Percentiles rank a stretch among this genome's conserved stretches.
These are phyloP conservation scores for Neotropicomus parvogracilis DNA, from an alignment of 1,284 basidiomycete species.

Conservation along the genomic window DNA sequence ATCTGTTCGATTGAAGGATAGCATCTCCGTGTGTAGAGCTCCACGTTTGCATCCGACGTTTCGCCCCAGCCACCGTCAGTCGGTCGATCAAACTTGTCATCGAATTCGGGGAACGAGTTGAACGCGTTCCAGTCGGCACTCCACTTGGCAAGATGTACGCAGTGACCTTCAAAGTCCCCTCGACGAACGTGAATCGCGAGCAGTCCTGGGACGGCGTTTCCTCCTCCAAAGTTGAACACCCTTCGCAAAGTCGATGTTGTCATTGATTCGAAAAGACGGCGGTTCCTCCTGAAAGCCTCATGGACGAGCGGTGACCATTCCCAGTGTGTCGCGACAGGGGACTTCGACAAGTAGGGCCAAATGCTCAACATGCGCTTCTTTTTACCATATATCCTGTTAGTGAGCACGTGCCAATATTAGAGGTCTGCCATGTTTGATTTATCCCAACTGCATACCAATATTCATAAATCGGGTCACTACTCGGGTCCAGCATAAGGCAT, in stretches of 20 bases:
- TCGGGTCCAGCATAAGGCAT: conserved; percentile 34
- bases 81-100: conserved; percentile 36
- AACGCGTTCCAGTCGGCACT: conserved; percentile 40
- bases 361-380: conserved; percentile 33
- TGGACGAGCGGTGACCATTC: conserved; percentile 41
- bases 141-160: conserved; percentile 43
- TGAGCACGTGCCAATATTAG: conserved; percentile 2
- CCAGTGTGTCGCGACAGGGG: conserved; percentile 37
- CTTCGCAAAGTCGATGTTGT: conserved; percentile 11
- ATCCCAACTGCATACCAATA: conserved; percentile 22
- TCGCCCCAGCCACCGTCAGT: conserved; percentile 16
- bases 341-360: conserved; percentile 37
- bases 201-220: conserved; percentile 35
- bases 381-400: conserved; percentile 36
- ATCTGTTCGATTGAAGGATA: conserved; percentile 42
- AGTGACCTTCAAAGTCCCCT: conserved; percentile 57
- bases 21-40: conserved; percentile 38
- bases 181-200: conserved; percentile 58
- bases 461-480: conserved; percentile 31
- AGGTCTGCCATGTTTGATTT: neutral
- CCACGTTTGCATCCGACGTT: conserved; percentile 21
- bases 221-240: neutral
- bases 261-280: conserved; percentile 29
- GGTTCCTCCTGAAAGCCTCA: conserved; percentile 35
- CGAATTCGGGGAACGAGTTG: conserved; percentile 39